A percentile compares a stretch with the other conserved stretches of the same genome.
Evolutionary conservation across 305 asterid species (phyloP).

Genomic region (Fraxinus paxiana): DNA sequence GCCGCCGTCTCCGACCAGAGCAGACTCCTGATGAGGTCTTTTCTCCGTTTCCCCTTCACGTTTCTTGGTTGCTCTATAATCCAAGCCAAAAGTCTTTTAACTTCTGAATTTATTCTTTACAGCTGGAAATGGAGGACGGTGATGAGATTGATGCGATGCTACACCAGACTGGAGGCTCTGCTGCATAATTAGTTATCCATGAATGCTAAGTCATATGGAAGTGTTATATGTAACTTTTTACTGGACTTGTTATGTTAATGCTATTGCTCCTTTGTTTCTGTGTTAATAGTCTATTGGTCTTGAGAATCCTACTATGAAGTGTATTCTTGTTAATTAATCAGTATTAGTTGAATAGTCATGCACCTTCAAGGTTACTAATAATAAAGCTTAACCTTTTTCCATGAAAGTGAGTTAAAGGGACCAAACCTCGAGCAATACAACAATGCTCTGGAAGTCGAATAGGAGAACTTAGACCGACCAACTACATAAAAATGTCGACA

Average conservation of each 20-base stretch:
- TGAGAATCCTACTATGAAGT: neutral
- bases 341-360: neutral
- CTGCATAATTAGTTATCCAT: neutral
- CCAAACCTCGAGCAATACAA: neutral
- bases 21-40: neutral
- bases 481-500: neutral
- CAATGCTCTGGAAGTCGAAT: neutral
- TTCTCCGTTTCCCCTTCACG: neutral
- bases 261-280: neutral
- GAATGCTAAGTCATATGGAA: neutral
- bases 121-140: slow-evolving; percentile 39
- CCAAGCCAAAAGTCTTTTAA: neutral
- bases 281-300: neutral
- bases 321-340: neutral
- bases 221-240: neutral
- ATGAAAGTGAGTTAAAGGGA: neutral
- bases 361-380: neutral
- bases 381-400: neutral
- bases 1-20: slow-evolving; percentile 3
- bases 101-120: neutral
- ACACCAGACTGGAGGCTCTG: slow-evolving; percentile 37
- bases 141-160: slow-evolving; percentile 45
- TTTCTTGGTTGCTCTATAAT: neutral
- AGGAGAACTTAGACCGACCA: neutral
- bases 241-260: neutral